Percentiles rank a stretch among this genome's conserved stretches.
Conservation (phyloP, 257 asterid genomes). For the Fraxinus americana region DNA sequence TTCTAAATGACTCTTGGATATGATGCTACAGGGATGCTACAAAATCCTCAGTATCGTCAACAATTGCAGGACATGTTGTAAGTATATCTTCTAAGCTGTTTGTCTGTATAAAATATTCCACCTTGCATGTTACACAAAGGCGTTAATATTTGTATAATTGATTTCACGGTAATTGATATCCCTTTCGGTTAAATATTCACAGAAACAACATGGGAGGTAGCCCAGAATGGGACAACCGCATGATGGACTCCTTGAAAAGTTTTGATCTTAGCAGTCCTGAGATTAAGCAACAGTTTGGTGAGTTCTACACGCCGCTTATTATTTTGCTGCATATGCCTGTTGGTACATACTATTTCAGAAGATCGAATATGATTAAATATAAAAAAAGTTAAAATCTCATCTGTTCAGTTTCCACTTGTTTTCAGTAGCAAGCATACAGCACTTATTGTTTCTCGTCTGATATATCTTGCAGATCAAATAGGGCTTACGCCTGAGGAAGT, state of each 20-base stretch:
- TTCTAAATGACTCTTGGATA: too few species aligned
- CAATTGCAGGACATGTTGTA: slow-evolving; percentile 97
- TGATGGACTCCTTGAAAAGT: slow-evolving; percentile 75
- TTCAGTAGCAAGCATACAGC: not conserved
- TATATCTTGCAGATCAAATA: slow-evolving; percentile 70
- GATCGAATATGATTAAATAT: too few species aligned
- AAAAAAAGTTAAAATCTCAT: too few species aligned
- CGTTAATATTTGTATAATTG: not conserved
- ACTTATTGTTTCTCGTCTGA: not conserved
- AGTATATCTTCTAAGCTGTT: slow-evolving; percentile 26
- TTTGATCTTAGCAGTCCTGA: slow-evolving; percentile 95
- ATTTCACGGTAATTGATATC: not conserved
- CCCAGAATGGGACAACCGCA: slow-evolving; percentile 90
- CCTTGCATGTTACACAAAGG: not conserved
- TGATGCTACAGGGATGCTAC: slow-evolving; percentile 81
- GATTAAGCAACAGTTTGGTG: slow-evolving; percentile 95
- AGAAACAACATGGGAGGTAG: slow-evolving; percentile 92
- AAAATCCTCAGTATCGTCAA: slow-evolving; percentile 89
- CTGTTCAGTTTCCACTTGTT: not conserved
- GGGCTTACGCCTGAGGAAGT: slow-evolving; percentile 96
- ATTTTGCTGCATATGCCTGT: slow-evolving; percentile 17
- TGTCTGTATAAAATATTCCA: not conserved
- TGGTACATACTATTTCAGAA: too few species aligned
- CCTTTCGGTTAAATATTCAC: slow-evolving; percentile 21
- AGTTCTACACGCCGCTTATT: slow-evolving; percentile 26